Conservation (phyloP, 306 rosid species). For the Vigna unguiculata region DNA sequence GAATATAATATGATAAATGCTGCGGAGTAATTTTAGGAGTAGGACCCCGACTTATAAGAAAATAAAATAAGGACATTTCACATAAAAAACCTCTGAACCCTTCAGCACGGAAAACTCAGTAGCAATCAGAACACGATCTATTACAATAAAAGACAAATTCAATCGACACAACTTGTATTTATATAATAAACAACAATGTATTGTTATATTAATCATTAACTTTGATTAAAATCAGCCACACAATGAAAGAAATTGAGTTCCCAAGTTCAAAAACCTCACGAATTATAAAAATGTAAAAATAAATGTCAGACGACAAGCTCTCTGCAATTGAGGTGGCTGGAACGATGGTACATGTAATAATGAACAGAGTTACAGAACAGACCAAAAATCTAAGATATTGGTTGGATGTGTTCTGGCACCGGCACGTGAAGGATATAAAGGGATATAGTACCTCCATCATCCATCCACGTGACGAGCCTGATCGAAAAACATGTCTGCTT, state of each 20-base stretch:
- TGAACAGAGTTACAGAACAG: not conserved
- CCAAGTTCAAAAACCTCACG: too few species aligned
- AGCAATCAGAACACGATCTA: too few species aligned
- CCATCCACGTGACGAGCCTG: not conserved
- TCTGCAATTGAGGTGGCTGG: not conserved
- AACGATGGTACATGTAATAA: not conserved
- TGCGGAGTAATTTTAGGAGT: not conserved
- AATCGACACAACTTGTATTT: too few species aligned
- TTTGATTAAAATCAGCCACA: too few species aligned
- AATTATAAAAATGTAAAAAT: not conserved
- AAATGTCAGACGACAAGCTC: not conserved
- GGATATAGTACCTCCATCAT: not conserved
- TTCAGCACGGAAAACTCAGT: too few species aligned
- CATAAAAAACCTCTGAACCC: too few species aligned
- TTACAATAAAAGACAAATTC: too few species aligned
- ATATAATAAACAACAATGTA: too few species aligned
- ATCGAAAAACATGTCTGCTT: not conserved
- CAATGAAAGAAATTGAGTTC: too few species aligned
- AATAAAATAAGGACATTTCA: too few species aligned
- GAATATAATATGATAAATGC: not conserved
- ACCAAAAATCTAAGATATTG: not conserved
- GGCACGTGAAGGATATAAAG: slow-evolving; percentile 14
- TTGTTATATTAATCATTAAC: too few species aligned
- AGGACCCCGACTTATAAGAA: not conserved
- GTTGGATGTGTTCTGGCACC: slow-evolving; percentile 1